Evolutionary conservation across 345 rosid genomes (phyloP).

Genomic region (Cardamine resedifolia): DNA sequence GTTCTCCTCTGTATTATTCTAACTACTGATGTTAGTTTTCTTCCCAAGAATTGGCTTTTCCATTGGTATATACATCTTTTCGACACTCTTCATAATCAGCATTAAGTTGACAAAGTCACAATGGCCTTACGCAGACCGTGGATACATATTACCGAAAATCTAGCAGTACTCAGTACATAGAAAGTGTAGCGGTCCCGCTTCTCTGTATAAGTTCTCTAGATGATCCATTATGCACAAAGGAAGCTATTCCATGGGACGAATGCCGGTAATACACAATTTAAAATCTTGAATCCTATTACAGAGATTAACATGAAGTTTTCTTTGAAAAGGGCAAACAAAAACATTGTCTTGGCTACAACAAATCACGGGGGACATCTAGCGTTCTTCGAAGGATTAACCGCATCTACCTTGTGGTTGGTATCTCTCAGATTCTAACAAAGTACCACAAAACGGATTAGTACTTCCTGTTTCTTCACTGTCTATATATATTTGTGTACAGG

Average conservation of each 20-base stretch:
- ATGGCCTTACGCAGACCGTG: conserved; percentile 54
- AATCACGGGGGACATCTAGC: conserved; percentile 91
- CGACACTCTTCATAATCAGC: conserved; percentile 3
- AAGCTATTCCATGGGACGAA: conserved; percentile 98
- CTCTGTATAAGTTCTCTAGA: conserved; percentile 89
- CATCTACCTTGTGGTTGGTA: conserved; percentile 58
- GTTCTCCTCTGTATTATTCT: conserved; percentile 1
- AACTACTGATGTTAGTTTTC: background rate
- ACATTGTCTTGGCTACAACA: conserved; percentile 70
- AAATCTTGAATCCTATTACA: conserved; percentile 10
- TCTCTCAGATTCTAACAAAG: conserved; percentile 1
- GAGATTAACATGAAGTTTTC: conserved; percentile 22
- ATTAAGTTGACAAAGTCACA: background rate
- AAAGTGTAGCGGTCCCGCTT: conserved; percentile 67
- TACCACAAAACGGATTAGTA: background rate
- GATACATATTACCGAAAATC: conserved; percentile 81
- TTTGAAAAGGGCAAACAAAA: conserved; percentile 65
- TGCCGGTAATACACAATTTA: conserved; percentile 56
- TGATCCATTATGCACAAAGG: conserved; percentile 88
- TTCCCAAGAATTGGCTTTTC: background rate
- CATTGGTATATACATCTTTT: conserved; percentile 18
- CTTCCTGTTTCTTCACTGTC: background rate
- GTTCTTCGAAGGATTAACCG: conserved; percentile 81
- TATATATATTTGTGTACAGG: conserved; percentile 47
- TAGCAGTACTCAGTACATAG: conserved; percentile 69